Evolutionary conservation across 768 basidiomycete species (phyloP), one percentile per base, ranked within the genome.

Genomic region (Trametes villosa): DNA sequence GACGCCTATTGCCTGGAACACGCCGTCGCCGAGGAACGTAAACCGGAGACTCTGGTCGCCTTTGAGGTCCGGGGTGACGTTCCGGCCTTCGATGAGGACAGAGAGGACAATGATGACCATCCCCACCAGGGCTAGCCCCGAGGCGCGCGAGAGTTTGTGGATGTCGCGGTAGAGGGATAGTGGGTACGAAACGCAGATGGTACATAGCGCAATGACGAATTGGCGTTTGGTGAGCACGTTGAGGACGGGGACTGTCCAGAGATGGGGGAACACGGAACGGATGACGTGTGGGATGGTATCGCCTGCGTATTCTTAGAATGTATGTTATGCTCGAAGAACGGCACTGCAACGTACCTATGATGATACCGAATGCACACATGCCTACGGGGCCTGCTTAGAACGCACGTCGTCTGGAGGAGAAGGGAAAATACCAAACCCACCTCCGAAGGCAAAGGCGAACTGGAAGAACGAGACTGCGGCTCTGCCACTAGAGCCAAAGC

Each of bases 291-390:
- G 95, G 68, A 98, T 89, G 9, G 96, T 96, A 76, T 99, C 97
- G 63, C 97, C 95, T 83, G 66, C 57, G 26, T 2, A 13, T 13
- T 13, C 22, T 47, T 50, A 40, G 13, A 41, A 54, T 48, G 26
- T 24, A n/a, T 63, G 50, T 27, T 26, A 34, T 33, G 4, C 8
- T 11, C 18, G 13, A n/a, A 22, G 49, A 40, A 44, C 24, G 12
- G 26, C 17, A 51, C 53, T 69, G 40, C n/a, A 22, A 64, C 70
- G 38, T 47, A 82, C 80, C 88, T 55, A 97, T 94, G 67, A 98
- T 98, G 68, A 98, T 96, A 29, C 94, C 93, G 72, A 98, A 98
- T 0, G 96, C 96, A 66, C 94, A 96, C 95, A 98, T 98, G 42
- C 96, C 92, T 92, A 26, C 36, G 17, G 15, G 9, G 5, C 13